Percentiles rank a stretch among this genome's conserved stretches.
Evolutionary conservation across 495 filamentous ascomycete genomes (phyloP).

Genomic region (Oleoguttula mirabilis): DNA sequence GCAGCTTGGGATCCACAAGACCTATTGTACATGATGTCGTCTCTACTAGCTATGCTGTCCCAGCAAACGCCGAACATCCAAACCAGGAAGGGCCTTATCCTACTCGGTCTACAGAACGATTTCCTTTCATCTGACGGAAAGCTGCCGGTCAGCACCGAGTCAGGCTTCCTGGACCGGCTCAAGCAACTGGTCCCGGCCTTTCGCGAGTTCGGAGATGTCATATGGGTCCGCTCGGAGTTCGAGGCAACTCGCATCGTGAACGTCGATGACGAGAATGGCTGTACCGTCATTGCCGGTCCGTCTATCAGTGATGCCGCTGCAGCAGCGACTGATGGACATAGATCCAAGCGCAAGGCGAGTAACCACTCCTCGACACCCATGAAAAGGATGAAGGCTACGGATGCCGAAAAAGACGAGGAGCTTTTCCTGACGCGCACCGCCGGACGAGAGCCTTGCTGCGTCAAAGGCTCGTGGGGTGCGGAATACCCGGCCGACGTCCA

Average conservation of each 20-base stretch:
- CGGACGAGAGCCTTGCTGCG: constrained; percentile 41
- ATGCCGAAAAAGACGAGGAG: constrained; percentile 39
- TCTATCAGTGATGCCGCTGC: too few relatives aligned
- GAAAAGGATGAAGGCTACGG: background rate
- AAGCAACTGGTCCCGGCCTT: constrained; percentile 58
- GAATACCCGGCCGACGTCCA: constrained; percentile 53
- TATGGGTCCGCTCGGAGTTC: constrained; percentile 43
- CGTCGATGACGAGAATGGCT: constrained; percentile 34
- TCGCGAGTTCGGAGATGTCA: constrained; percentile 64
- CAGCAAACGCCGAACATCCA: constrained; percentile 39
- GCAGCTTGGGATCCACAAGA: background rate
- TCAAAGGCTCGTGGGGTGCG: constrained; percentile 50
- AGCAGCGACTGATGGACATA: background rate
- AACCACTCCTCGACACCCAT: background rate
- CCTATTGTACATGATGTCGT: constrained; percentile 25
- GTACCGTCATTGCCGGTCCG: constrained; percentile 30
- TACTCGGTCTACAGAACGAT: constrained; percentile 88
- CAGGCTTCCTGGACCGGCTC: constrained; percentile 56
- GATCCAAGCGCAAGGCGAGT: background rate
- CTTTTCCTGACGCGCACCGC: constrained; percentile 41
- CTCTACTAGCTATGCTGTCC: constrained; percentile 28
- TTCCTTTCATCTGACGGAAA: constrained; percentile 61
- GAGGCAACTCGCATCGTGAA: constrained; percentile 15
- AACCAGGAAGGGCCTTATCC: constrained; percentile 71
- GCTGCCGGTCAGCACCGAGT: constrained; percentile 50